Evolutionary conservation across 2,329 filamentous ascomycete species (phyloP), one percentile per base, ranked within the genome.

Genomic region (Pseudomassariella vexata): DNA sequence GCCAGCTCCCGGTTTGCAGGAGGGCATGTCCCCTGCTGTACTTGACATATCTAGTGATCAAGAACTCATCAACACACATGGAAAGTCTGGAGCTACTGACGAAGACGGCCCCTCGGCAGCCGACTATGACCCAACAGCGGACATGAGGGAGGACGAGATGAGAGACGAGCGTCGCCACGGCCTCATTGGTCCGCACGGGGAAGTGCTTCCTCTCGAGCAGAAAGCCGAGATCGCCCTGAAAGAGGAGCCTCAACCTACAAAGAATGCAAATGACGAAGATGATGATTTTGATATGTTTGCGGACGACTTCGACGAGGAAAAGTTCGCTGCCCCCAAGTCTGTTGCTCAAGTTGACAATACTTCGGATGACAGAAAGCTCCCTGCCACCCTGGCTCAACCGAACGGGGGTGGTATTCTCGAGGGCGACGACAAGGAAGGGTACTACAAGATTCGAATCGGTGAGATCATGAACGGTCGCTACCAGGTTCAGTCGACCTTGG

Each of bases 371-470:
- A 59, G 60, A 19, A 66, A 68, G 19, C 67, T 68, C 14, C 65
- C 67, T 25, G 65, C 69, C 27, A 64, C 59, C 12, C 45, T 61
- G 17, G 57, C 60, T 23, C 66, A 55, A 68, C 66, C 45, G 63
- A 79, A 59, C 63, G 82, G 57, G 56, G 79, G 79, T 41, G 85
- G 82, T 40, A 85, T 90, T 57, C 75, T 95, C 32, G 90, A 96
- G 50, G 90, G 94, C 38, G 89, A 94, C 52, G 92, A 96, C 53
- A 79, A 83, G 32, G 88, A 98, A 51, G 92, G 90, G 5, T 96
- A 96, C 56, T 98, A 96, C 68, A 94, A 92, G 59, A 81, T 95
- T 36, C 87, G 94, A 36, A 79, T 88, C 24, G 89, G 90, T 50
- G 92, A 98, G 64, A 66, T 96, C 31, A 71, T 98, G 41, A 85